Evolutionary conservation across 2,329 filamentous ascomycete genomes (phyloP), one percentile per base, ranked within the genome.

Genomic region (Claviceps pazoutovae): DNA sequence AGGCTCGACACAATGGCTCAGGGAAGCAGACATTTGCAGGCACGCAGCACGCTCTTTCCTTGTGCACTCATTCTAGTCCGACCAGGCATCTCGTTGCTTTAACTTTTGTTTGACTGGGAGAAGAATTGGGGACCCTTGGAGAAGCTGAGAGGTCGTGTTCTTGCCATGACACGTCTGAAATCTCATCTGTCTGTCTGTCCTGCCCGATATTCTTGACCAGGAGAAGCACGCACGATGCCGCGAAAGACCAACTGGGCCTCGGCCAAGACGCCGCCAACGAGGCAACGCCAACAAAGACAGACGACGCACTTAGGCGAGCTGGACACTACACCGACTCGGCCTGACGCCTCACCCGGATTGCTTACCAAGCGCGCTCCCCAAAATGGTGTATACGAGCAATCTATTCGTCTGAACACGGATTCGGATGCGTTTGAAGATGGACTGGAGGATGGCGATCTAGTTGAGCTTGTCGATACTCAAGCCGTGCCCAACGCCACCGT

Each of bases 321-420:
- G 2, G 64, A 68, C 6, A 65, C 63, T 2, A 66, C 66, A 5
- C 63, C 66, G 5, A 66, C 61, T n/a, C 61, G 53, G 9, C 56
- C 59, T 46, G 48, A 58, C 7, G 55, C 58, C 46, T 58, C 58
- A 42, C 56, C 53, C 16, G 48, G 9, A 9, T 16, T 4, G 7
- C 38, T 48, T 6, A 23, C 13, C 16, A 19, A 39, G 2, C 38
- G 5, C n/a, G 19, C n/a, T n/a, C 5, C 7, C 14, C 16, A 16
- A 4, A 26, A 26, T 39, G 36, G 21, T 37, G 23, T 13, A 8
- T 39, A 34, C 8, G 6, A 23, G 14, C 21, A 45, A 23, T 9
- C 45, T n/a, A 26, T 30, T 21, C 21, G 6, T 21, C 11, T 30
- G 9, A 38, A 13, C 14, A 17, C 13, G 14, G 41, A 42, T 11